These are phyloP conservation scores for Macrolepiota dolichaula DNA, from an alignment of 768 basidiomycete species.

Conservation along the genomic window DNA sequence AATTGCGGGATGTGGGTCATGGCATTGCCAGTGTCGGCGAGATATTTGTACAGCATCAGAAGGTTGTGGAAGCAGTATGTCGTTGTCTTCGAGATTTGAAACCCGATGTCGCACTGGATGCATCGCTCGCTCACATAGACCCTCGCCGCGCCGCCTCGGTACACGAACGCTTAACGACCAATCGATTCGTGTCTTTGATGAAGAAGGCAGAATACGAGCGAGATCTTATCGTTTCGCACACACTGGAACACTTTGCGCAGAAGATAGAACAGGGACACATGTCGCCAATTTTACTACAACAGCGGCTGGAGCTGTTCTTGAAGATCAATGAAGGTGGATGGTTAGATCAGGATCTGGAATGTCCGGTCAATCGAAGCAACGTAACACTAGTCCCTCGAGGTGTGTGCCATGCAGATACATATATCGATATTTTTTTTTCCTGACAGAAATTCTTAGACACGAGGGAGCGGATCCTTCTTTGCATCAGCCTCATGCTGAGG, in stretches of 20 bases:
- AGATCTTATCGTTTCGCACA: not conserved
- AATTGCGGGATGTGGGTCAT: not conserved
- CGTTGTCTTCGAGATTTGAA: not conserved
- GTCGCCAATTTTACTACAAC: not conserved
- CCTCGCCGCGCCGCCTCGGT: not conserved
- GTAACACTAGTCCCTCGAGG: not conserved
- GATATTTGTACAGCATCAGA: not conserved
- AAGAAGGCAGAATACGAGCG: not conserved
- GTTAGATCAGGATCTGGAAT: not conserved
- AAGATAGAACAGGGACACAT: slow-evolving; percentile 2
- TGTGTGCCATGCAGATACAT: too few relatives aligned
- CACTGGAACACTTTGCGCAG: not conserved
- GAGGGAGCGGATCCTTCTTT: not conserved
- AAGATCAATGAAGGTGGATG: not conserved
- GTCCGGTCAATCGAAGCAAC: not conserved
- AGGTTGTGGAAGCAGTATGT: not conserved
- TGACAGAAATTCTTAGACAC: not conserved
- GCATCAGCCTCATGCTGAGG: not conserved
- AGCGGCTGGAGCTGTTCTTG: not conserved
- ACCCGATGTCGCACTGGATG: not conserved
- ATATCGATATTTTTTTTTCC: not conserved
- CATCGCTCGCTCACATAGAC: not conserved
- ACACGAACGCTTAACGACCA: not conserved
- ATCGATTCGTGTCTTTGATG: not conserved
- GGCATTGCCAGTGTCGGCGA: not conserved